Percentiles rank a stretch among this genome's conserved stretches.
Conservation (phyloP, 2,329 filamentous ascomycete species). For the Byssochlamys sp. region DNA sequence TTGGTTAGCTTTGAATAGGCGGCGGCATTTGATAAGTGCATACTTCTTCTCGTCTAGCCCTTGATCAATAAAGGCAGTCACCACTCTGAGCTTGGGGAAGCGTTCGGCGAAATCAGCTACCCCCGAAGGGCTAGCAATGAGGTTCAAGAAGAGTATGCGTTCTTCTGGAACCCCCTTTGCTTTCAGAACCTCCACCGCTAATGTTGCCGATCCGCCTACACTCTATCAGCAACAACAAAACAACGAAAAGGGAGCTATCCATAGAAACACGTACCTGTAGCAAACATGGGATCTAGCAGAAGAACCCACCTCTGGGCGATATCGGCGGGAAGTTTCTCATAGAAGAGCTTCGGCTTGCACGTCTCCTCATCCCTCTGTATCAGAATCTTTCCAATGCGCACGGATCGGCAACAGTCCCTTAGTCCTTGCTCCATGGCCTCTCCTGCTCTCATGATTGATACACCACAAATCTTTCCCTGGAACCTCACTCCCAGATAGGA, state of each 20-base stretch:
- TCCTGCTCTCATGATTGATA: slow-evolving; percentile 95
- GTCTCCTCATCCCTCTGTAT: slow-evolving; percentile 98
- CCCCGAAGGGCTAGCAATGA: slow-evolving; percentile 93
- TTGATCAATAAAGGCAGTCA: slow-evolving; percentile 92
- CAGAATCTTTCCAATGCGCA: slow-evolving; percentile 94
- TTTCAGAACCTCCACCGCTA: slow-evolving; percentile 90
- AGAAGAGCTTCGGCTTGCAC: slow-evolving; percentile 81
- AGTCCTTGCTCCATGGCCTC: slow-evolving; percentile 98
- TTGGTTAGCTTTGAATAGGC: slow-evolving; percentile 6
- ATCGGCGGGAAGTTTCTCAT: slow-evolving; percentile 92
- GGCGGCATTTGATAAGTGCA: slow-evolving; percentile 24
- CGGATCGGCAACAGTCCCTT: slow-evolving; percentile 92
- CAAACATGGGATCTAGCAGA: slow-evolving; percentile 96
- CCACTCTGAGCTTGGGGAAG: slow-evolving; percentile 80
- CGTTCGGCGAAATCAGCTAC: slow-evolving; percentile 79
- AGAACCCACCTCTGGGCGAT: slow-evolving; percentile 89
- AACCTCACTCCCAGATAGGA: slow-evolving; percentile 87
- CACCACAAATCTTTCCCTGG: slow-evolving; percentile 94
- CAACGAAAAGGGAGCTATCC: neutral
- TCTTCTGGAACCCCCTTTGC: slow-evolving; percentile 87
- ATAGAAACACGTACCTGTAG: slow-evolving; percentile 56
- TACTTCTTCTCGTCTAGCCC: slow-evolving; percentile 98
- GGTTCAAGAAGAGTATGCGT: slow-evolving; percentile 86
- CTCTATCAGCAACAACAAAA: slow-evolving; percentile 6
- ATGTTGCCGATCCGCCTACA: slow-evolving; percentile 81